Evolutionary conservation across 2,329 filamentous ascomycete species (phyloP).

Genomic region (Neurospora crassa): DNA sequence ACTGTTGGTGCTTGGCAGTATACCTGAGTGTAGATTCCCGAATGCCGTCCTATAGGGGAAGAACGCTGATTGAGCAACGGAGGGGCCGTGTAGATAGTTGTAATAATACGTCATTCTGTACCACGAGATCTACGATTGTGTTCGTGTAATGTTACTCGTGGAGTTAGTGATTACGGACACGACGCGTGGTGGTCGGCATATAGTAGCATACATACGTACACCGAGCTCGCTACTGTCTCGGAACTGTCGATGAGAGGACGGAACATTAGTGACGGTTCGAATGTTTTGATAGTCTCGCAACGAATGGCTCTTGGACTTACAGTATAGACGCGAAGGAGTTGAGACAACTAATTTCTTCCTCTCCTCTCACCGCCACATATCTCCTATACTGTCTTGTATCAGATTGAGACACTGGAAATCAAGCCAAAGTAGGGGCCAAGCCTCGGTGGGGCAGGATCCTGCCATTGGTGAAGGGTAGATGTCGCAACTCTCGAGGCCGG

Average conservation of each 20-base stretch:
- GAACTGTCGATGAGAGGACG: not conserved
- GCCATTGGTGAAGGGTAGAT: not conserved
- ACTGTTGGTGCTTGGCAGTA: constrained; percentile 24
- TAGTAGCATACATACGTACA: not conserved
- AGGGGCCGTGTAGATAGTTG: not conserved
- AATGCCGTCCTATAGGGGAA: not conserved
- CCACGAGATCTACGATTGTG: not conserved
- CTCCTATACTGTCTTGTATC: not conserved
- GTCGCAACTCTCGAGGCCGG: not conserved
- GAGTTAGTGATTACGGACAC: not conserved
- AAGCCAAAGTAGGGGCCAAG: not conserved
- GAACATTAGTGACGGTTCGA: not conserved
- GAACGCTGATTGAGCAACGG: not conserved
- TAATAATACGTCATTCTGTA: not conserved
- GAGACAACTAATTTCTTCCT: not conserved
- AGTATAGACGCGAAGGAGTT: not conserved
- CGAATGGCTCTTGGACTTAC: not conserved
- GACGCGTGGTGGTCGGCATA: not conserved
- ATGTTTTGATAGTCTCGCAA: not conserved
- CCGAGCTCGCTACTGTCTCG: not conserved
- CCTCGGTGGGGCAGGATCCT: not conserved
- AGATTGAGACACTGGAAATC: not conserved
- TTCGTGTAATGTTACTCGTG: not conserved
- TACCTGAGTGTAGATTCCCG: constrained; percentile 8
- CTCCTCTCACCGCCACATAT: not conserved